Evolutionary conservation across 2,329 filamentous ascomycete species (phyloP).

Genomic region (Sporothrix pallida): DNA sequence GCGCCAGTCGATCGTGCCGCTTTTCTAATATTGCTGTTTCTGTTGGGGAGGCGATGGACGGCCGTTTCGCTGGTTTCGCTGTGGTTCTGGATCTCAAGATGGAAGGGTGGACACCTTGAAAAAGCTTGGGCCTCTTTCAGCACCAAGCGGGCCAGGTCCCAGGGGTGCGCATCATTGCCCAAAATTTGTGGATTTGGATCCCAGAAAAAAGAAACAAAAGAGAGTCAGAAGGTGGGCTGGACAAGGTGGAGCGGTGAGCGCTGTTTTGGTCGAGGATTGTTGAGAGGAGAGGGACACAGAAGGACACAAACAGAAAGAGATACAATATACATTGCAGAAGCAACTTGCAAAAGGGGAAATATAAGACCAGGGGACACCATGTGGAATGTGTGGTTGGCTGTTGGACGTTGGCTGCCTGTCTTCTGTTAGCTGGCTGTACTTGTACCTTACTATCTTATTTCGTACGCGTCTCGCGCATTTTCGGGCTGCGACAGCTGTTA

Average conservation of each 20-base stretch:
- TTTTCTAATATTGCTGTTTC: slow-evolving; percentile 25
- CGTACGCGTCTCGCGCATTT: slow-evolving; percentile 1
- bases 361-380: neutral
- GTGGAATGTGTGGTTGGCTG: slow-evolving; percentile 14
- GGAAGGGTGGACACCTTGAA: slow-evolving; percentile 6
- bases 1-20: slow-evolving; percentile 20
- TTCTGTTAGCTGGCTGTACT: neutral
- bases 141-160: neutral
- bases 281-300: neutral
- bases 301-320: neutral
- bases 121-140: slow-evolving; percentile 27
- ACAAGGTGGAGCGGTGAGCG: slow-evolving; percentile 20
- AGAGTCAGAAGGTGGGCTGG: slow-evolving; percentile 9
- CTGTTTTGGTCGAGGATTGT: slow-evolving; percentile 28
- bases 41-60: slow-evolving; percentile 26
- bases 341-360: neutral
- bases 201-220: neutral
- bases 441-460: too few species aligned
- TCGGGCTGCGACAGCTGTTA: slow-evolving; percentile 4
- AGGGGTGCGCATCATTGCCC: slow-evolving; percentile 23
- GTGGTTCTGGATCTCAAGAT: neutral
- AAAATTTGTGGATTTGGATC: neutral
- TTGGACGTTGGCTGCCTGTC: neutral
- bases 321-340: neutral
- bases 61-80: neutral